Conservation (phyloP, 805 yeast genomes). For the Sungouiozyma ichnusensis region DNA sequence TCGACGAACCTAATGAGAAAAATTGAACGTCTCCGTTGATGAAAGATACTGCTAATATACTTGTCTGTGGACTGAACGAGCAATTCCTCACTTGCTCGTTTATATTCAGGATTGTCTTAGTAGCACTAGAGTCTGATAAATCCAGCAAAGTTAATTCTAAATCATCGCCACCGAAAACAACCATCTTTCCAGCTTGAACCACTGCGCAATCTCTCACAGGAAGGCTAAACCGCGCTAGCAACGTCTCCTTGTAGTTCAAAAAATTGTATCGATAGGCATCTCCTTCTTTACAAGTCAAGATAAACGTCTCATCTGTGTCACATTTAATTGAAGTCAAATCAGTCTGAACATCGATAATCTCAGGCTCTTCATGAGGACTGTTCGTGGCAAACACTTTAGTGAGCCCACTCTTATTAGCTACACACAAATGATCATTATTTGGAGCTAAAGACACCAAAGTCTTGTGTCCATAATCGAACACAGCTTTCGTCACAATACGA, state of each 20-base stretch:
- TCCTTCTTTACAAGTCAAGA: constrained; percentile 21
- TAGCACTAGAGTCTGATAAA: constrained; percentile 18
- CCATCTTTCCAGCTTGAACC: constrained; percentile 51
- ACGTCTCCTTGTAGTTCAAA: constrained; percentile 24
- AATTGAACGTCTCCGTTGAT: constrained; percentile 50
- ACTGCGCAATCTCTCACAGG: constrained; percentile 39
- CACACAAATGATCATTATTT: constrained; percentile 31
- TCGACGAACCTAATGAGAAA: constrained; percentile 41
- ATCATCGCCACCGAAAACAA: constrained; percentile 59
- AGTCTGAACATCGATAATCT: constrained; percentile 41
- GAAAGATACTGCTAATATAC: constrained; percentile 45
- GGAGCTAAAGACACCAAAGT: constrained; percentile 17
- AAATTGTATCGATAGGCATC: constrained; percentile 16
- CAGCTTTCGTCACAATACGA: constrained; percentile 13
- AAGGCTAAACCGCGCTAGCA: constrained; percentile 31
- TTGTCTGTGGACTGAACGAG: constrained; percentile 47
- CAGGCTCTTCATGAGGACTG: constrained; percentile 50
- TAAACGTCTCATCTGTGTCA: constrained; percentile 9
- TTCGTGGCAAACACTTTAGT: constrained; percentile 39
- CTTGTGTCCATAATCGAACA: constrained; percentile 26
- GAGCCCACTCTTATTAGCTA: constrained; percentile 46
- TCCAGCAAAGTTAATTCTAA: constrained; percentile 43
- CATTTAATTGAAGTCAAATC: constrained; percentile 32
- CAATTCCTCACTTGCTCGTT: constrained; percentile 49
- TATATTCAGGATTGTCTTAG: constrained; percentile 27